Base-by-base conservation (phyloP, 1,284 basidiomycete genomes). In the Marasmius sp. region DNA sequence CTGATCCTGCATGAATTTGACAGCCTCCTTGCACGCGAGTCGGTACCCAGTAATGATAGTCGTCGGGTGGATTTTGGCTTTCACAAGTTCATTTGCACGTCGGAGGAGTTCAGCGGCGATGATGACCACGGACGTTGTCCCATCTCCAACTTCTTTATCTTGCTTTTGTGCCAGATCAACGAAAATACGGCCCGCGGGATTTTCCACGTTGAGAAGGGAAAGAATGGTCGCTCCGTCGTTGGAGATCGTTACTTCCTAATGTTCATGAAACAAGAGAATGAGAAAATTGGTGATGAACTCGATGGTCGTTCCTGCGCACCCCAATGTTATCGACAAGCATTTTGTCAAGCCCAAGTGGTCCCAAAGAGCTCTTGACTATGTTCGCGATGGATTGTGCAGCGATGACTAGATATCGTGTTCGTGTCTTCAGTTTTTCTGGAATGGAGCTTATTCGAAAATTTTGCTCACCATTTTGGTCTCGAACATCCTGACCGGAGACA, bases 281-380 rank as follows among this genome's bases (percentile, higher is more conserved):
- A 8, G 16, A 60, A 12, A 45, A n/a, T 57, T 36, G 7, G 36
- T 38, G 39, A n/a, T 3, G 39, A n/a, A 16, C 6, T 27, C 55
- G 9, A 16, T 14, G 22, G 4, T 38, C 33, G 3, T 33, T 18
- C 38, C 20, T 43, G 66, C 89, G 70, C 70, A 94, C 93, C 69
- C 97, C 97, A 70, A 99, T 97, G 78, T 98, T 97, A 77, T 99
- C 97, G 34, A 99, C 97, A 56, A 98, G 84, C 96, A 99, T 96
- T 79, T 97, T 97, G 75, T 97, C 95, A 2, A 97, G 85, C 41
- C 95, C 97, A 61, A 98, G 85, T 6, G 97, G 97, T 9, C 97
- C 97, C 49, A 99, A 76, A 52, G 95, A 97, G 70, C 93, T 97
- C 84, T 97, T 98, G 60, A 99, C 89, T 69, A 98, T 92, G 79